phyloP scores from a whole-genome alignment of 257 asterid species.

The Paulownia fortunei region DNA sequence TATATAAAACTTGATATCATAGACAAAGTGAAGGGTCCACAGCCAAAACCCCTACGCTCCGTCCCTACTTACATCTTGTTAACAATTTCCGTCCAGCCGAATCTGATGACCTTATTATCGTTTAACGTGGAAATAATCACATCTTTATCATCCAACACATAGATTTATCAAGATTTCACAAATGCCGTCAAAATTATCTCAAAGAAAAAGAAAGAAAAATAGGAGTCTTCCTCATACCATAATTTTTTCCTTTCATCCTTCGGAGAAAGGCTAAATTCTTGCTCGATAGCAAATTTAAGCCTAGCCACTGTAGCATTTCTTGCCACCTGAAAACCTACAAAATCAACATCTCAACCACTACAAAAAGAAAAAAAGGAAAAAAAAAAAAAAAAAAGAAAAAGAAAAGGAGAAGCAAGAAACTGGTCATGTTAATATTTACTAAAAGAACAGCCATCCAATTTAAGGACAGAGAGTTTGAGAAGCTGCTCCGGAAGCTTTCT shows the following conservation, averaged over 20 bases:
- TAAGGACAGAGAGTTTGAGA: constrained; percentile 57
- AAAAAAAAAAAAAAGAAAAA: background rate
- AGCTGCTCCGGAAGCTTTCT: constrained; percentile 54
- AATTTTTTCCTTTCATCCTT: constrained; percentile 41
- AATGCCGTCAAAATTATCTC: background rate
- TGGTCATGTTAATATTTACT: constrained; percentile 33
- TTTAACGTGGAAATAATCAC: background rate
- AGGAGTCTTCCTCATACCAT: constrained; percentile 46
- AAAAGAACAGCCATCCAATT: constrained; percentile 68
- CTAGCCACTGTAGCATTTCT: constrained; percentile 59
- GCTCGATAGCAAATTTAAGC: constrained; percentile 57
- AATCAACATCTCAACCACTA: background rate
- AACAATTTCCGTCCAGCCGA: no score
- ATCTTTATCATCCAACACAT: constrained; percentile 2
- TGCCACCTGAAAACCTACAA: constrained; percentile 55
- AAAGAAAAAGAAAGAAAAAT: constrained; percentile 3
- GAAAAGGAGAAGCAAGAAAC: constrained; percentile 14
- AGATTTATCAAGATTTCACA: constrained; percentile 13
- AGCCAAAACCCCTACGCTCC: no score
- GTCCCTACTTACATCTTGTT: no score
- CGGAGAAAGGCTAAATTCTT: constrained; percentile 39
- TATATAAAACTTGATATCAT: background rate
- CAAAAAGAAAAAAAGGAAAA: background rate
- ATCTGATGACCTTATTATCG: background rate
- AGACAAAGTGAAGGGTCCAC: background rate